Evolutionary conservation across 2,329 filamentous ascomycete species (phyloP), one percentile per base, ranked within the genome.

Genomic region (Trichoderma polysporum): DNA sequence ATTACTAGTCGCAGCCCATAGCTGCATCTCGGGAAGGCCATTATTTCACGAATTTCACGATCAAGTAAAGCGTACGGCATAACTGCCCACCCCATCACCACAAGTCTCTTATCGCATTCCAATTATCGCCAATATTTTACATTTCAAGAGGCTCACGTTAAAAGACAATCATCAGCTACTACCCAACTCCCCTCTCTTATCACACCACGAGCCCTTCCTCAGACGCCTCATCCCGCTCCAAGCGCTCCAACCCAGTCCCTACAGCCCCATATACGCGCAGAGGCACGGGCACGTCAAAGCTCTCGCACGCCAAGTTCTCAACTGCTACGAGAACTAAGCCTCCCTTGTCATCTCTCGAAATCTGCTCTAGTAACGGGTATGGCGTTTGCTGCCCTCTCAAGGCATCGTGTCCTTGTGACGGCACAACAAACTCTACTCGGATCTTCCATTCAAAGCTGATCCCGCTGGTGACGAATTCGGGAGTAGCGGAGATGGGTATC

Each of bases 391-490:
- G 52, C n/a, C 70, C 69, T n/a, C 68, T 69, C 33, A 67, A 63
- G 12, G 67, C 68, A 22, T 74, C 73, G 12, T 69, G 68, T 49
- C 74, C 71, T 45, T 85, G 76, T 19, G 85, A 87, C 6, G 91
- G 90, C 6, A 94, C 94, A 29, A 97, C 93, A 78, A 99, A 99
- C 79, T 98, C 94, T 67, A 99, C 88, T 1, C 92, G 84, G 37
- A 99, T 82, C 76, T 91, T 91, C 95, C 95, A 99, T 71, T 93
- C 91, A 29, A 97, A 82, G 70, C 87, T 91, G 4, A 99, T 87
- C 2, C 94, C 94, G 69, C 89, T 97, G 0, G 95, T 99, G 54
- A 96, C 86, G 71, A 99, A 97, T 70, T 95, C 93, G 0, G 95
- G 95, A 0, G 94, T 97, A 0, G 92, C 93, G 15, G 85, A 85